These are phyloP conservation scores for Tolypocladium nubicola DNA, from an alignment of 2,329 filamentous ascomycete species.

Conservation along the genomic window DNA sequence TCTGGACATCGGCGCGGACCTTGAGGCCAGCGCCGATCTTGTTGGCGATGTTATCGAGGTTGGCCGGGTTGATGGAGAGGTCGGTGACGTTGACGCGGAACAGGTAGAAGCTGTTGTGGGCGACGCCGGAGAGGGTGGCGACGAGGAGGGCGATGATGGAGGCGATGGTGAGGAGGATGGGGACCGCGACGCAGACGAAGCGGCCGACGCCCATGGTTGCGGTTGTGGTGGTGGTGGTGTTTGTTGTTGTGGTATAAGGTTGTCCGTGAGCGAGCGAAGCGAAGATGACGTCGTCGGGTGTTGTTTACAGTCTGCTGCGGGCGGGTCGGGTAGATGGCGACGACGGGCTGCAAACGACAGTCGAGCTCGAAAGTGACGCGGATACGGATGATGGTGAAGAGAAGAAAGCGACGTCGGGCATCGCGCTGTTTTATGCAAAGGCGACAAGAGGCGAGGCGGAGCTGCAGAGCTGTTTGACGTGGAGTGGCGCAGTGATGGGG, in stretches of 20 bases:
- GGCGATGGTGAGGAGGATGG: slow-evolving; percentile 70
- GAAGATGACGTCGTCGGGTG: not conserved
- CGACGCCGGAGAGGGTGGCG: slow-evolving; percentile 43
- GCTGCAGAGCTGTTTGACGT: not conserved
- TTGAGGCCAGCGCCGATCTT: slow-evolving; percentile 9
- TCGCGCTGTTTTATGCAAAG: not conserved
- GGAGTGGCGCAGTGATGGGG: slow-evolving; percentile 4
- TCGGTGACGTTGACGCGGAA: slow-evolving; percentile 53
- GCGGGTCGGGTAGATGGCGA: not conserved
- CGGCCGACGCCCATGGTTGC: slow-evolving; percentile 55
- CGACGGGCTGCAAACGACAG: not conserved
- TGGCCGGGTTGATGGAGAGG: slow-evolving; percentile 31
- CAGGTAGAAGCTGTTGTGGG: slow-evolving; percentile 45
- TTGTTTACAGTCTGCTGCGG: not conserved
- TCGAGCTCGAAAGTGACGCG: not conserved
- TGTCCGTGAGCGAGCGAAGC: not conserved
- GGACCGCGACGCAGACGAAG: slow-evolving; percentile 77
- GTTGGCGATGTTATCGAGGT: slow-evolving; percentile 23
- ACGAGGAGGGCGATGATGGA: slow-evolving; percentile 61
- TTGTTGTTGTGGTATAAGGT: too few species aligned
- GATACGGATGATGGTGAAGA: not conserved
- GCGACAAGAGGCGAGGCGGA: not conserved
- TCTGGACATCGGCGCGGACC: slow-evolving; percentile 11
- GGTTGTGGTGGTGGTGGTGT: slow-evolving; percentile 7
- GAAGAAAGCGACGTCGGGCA: not conserved